Conservation (phyloP, 179 eudicot species). For the Beta lomatogona region DNA sequence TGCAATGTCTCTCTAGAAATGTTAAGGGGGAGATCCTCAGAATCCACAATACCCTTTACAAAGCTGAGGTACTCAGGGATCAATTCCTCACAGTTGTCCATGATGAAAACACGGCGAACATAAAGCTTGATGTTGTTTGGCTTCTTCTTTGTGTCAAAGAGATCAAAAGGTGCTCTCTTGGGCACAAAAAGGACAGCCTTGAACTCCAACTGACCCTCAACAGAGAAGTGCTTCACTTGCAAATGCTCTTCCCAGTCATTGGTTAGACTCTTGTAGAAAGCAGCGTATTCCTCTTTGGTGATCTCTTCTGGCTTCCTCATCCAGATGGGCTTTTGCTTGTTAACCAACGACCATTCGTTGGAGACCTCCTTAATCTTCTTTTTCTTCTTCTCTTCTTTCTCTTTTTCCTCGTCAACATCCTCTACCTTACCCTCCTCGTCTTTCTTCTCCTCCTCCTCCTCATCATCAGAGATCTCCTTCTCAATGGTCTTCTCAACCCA, state of each 20-base stretch:
- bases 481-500: constrained; percentile 87
- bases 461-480: constrained; percentile 87
- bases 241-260: constrained; percentile 91
- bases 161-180: constrained; percentile 84
- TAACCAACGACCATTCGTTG: constrained; percentile 66
- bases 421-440: constrained; percentile 87
- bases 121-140: constrained; percentile 88
- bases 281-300: constrained; percentile 77
- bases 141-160: constrained; percentile 83
- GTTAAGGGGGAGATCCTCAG: constrained; percentile 85
- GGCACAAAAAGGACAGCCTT: constrained; percentile 83
- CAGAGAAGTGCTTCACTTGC: constrained; percentile 87
- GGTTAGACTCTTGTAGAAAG: constrained; percentile 86
- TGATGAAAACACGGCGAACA: constrained; percentile 88
- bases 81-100: constrained; percentile 91
- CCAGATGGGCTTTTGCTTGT: constrained; percentile 90
- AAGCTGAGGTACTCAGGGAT: constrained; percentile 85
- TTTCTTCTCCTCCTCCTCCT: constrained; percentile 81
- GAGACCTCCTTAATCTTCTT: constrained; percentile 84
- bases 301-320: constrained; percentile 92
- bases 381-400: constrained; percentile 84
- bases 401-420: constrained; percentile 86
- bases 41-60: constrained; percentile 84
- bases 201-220: constrained; percentile 85
- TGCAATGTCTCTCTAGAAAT: constrained; percentile 80